A percentile compares a stretch with the other conserved stretches of the same genome.
Conservation (phyloP, 495 filamentous ascomycete genomes). For the Hypoxylon lenormandii region DNA sequence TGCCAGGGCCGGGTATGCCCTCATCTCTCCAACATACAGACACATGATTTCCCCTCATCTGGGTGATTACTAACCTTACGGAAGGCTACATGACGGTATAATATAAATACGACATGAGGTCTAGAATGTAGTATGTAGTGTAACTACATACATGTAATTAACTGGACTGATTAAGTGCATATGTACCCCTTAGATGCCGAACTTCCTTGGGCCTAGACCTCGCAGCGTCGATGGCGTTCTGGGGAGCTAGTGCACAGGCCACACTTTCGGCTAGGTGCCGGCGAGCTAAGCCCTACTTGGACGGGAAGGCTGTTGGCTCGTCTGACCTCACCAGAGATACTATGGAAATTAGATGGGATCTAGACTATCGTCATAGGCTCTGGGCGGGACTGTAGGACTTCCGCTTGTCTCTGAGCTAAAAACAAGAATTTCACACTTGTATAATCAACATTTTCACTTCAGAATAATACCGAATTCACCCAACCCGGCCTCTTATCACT, state of each 20-base stretch:
- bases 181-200: not conserved
- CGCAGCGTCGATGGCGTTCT: slow-evolving; percentile 1
- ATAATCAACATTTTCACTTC: not conserved
- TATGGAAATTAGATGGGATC: not conserved
- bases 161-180: not conserved
- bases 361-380: too few relatives aligned
- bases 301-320: slow-evolving; percentile 42
- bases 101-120: not conserved
- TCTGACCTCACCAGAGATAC: slow-evolving; percentile 7
- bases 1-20: too few relatives aligned
- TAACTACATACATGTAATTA: not conserved
- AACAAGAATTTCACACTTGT: too few relatives aligned
- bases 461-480: not conserved
- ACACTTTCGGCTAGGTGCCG: slow-evolving; percentile 33
- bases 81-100: not conserved
- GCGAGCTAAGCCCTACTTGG: slow-evolving; percentile 28
- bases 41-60: slow-evolving; percentile 4
- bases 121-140: not conserved
- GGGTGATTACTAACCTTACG: not conserved
- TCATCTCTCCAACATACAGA: not conserved
- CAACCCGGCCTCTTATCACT: slow-evolving; percentile 3
- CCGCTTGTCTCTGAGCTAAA: too few relatives aligned
- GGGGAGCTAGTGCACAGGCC: slow-evolving; percentile 26
- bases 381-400: too few relatives aligned
- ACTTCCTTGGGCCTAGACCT: slow-evolving; percentile 21